Percentiles rank a stretch among this genome's conserved stretches.
These are phyloP conservation scores for Boletales sp. DNA, from an alignment of 768 basidiomycete genomes.

Conservation along the genomic window DNA sequence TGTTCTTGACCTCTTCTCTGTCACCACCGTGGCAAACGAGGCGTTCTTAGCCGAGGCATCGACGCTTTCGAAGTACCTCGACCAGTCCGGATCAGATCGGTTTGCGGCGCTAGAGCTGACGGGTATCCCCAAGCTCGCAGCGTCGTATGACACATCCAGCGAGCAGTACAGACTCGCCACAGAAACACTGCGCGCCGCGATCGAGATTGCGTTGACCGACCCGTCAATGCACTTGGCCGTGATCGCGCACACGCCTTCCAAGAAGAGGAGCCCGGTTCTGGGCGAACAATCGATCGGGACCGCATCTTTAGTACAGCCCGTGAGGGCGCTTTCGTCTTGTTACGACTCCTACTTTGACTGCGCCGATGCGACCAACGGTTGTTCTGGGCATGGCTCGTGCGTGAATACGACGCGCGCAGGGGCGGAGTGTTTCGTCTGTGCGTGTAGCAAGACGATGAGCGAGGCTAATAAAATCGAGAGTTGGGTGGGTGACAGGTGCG, in stretches of 20 bases:
- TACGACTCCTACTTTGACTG: slow-evolving; percentile 54
- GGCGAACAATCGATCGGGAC: slow-evolving; percentile 34
- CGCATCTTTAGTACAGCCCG: slow-evolving; percentile 41
- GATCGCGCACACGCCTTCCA: slow-evolving; percentile 42
- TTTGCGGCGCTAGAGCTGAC: slow-evolving; percentile 66
- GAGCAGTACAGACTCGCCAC: slow-evolving; percentile 51
- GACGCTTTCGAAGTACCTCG: slow-evolving; percentile 51
- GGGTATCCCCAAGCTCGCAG: slow-evolving; percentile 46
- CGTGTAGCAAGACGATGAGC: slow-evolving; percentile 45
- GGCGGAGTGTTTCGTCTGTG: slow-evolving; percentile 46
- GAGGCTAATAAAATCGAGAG: slow-evolving; percentile 52
- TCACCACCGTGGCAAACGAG: slow-evolving; percentile 36
- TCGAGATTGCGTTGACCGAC: slow-evolving; percentile 42
- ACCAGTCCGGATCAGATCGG: slow-evolving; percentile 33
- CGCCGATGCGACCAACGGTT: slow-evolving; percentile 56
- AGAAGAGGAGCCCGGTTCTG: slow-evolving; percentile 38
- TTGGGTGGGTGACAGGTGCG: slow-evolving; percentile 77
- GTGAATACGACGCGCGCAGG: slow-evolving; percentile 57
- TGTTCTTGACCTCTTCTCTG: slow-evolving; percentile 40
- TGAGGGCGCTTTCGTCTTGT: slow-evolving; percentile 61
- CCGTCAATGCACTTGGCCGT: slow-evolving; percentile 46
- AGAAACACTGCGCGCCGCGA: slow-evolving; percentile 42
- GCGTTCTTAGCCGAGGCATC: slow-evolving; percentile 40
- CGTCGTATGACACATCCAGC: slow-evolving; percentile 46
- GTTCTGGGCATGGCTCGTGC: slow-evolving; percentile 72